Conservation (phyloP, 441 rosid species). For the Isatis lusitanica region DNA sequence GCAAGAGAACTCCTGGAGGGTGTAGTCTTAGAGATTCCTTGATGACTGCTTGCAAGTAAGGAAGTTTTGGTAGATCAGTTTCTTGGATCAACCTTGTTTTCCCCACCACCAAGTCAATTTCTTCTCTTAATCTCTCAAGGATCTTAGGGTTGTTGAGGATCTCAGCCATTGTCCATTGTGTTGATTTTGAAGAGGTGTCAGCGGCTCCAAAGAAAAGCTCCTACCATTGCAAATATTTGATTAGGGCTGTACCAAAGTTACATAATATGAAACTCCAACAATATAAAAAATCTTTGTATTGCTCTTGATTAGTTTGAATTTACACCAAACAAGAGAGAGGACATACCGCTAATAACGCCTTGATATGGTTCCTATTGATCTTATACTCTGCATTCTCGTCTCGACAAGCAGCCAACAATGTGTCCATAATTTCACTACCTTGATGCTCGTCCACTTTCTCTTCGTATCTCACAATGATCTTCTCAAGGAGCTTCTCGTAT, state of each 20-base stretch:
- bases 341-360: neutral
- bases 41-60: constrained; percentile 8
- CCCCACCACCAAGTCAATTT: neutral
- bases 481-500: neutral
- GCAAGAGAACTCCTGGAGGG: neutral
- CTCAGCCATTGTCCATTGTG: constrained; percentile 12
- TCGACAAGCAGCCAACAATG: neutral
- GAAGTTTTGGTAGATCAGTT: constrained; percentile 1
- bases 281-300: too few species aligned
- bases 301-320: too few species aligned
- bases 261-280: too few species aligned
- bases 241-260: too few species aligned
- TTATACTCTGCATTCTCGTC: neutral
- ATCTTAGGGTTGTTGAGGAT: neutral
- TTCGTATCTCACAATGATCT: neutral
- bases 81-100: neutral
- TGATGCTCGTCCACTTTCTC: neutral
- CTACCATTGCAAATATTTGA: neutral
- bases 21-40: constrained; percentile 2
- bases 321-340: too few species aligned
- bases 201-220: constrained; percentile 6
- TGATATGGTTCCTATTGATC: neutral
- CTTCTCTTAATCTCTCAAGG: neutral
- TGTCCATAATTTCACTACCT: neutral
- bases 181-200: neutral